These are phyloP conservation scores for Talaromyces marneffei DNA, from an alignment of 2,329 filamentous ascomycete species.

Conservation along the genomic window DNA sequence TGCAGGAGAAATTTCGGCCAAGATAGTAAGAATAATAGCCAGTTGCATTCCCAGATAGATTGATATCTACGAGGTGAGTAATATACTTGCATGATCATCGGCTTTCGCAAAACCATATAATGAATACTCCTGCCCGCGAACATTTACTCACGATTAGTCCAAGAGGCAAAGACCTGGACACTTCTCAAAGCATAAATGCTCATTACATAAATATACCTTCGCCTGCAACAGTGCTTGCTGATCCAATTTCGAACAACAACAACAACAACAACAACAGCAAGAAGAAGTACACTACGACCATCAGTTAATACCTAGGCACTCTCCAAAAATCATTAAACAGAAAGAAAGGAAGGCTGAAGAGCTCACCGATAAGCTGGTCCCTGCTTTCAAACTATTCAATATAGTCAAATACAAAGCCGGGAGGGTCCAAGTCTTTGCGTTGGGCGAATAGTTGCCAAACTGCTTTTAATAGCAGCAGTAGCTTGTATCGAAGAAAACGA, in stretches of 20 bases:
- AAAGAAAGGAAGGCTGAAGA: too few relatives aligned
- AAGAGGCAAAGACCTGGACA: neutral
- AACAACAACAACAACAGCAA: too few relatives aligned
- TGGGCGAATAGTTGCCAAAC: conserved; percentile 3
- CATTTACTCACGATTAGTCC: neutral
- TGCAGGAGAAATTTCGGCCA: conserved; percentile 21
- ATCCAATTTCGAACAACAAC: neutral
- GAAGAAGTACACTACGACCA: too few relatives aligned
- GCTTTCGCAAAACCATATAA: neutral
- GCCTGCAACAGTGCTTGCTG: conserved; percentile 3
- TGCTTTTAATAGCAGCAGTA: conserved; percentile 2
- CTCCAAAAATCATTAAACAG: too few relatives aligned
- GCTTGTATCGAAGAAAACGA: conserved; percentile 4
- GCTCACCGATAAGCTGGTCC: conserved; percentile 2
- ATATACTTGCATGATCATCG: neutral
- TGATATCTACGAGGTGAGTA: conserved; percentile 16
- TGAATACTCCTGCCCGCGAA: conserved; percentile 1
- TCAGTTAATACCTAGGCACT: neutral
- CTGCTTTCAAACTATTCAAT: conserved; percentile 2
- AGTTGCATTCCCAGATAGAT: conserved; percentile 40
- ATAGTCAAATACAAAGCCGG: conserved; percentile 5
- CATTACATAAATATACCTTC: conserved; percentile 6
- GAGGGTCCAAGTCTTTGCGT: neutral
- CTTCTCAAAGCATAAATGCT: conserved; percentile 2
- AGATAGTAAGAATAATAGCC: conserved; percentile 33